Evolutionary conservation across 2,329 filamentous ascomycete genomes (phyloP).

Genomic region (Pseudogymnoascus sp.): DNA sequence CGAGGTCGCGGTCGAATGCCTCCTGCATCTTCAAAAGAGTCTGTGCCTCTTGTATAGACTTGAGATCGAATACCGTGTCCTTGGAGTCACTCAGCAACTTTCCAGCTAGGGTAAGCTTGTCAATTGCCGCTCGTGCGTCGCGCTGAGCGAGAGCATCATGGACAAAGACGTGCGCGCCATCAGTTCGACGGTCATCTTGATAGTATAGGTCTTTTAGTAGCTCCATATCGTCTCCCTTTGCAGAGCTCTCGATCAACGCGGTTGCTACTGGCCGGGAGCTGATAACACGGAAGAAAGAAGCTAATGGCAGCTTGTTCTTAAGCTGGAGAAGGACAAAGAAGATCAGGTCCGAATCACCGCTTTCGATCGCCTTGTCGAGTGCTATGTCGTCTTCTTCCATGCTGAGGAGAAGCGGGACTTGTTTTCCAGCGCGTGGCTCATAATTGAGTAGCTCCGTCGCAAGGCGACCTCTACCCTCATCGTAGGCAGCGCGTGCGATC

Average conservation of each 20-base stretch:
- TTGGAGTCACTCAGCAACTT: slow-evolving; percentile 80
- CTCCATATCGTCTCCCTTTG: slow-evolving; percentile 66
- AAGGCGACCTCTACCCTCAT: slow-evolving; percentile 82
- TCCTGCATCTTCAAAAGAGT: slow-evolving; percentile 81
- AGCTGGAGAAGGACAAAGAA: slow-evolving; percentile 80
- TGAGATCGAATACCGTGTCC: slow-evolving; percentile 67
- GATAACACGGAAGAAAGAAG: slow-evolving; percentile 87
- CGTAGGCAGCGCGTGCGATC: slow-evolving; percentile 86
- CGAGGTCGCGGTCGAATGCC: slow-evolving; percentile 75
- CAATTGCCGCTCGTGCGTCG: slow-evolving; percentile 61
- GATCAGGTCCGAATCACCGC: slow-evolving; percentile 89
- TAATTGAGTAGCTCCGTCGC: slow-evolving; percentile 89
- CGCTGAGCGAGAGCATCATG: slow-evolving; percentile 73
- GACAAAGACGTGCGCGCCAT: slow-evolving; percentile 82
- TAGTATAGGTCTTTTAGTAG: slow-evolving; percentile 95
- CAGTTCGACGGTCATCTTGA: slow-evolving; percentile 84
- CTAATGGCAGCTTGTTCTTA: slow-evolving; percentile 82
- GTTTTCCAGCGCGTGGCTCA: slow-evolving; percentile 88
- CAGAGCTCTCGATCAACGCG: slow-evolving; percentile 80
- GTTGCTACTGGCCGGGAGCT: slow-evolving; percentile 79
- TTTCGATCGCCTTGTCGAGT: slow-evolving; percentile 92
- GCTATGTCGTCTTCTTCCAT: slow-evolving; percentile 97
- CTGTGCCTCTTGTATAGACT: slow-evolving; percentile 70
- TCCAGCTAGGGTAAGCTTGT: slow-evolving; percentile 81
- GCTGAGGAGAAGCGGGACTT: slow-evolving; percentile 83